A percentile compares a stretch with the other conserved stretches of the same genome.
Evolutionary conservation across 257 asterid genomes (phyloP).

Genomic region (Leonotis leonurus): DNA sequence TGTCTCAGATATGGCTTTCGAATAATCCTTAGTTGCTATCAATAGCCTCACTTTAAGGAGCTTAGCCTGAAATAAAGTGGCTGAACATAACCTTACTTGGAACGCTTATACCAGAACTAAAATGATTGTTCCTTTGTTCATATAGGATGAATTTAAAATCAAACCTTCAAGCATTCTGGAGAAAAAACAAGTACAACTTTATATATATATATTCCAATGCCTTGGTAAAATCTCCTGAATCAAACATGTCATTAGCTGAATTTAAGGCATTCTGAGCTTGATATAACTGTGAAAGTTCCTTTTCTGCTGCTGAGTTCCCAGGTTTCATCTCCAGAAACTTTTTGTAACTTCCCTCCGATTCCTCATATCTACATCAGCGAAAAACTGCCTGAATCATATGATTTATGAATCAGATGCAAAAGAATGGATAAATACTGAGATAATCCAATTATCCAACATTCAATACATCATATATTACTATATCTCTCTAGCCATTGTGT

Average conservation of each 20-base stretch:
- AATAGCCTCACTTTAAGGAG: slow-evolving; percentile 61
- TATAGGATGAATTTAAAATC: slow-evolving; percentile 4
- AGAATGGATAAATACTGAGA: neutral
- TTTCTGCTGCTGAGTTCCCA: slow-evolving; percentile 61
- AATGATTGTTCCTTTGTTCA: neutral
- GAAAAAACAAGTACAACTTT: slow-evolving; percentile 90
- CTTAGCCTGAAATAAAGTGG: slow-evolving; percentile 58
- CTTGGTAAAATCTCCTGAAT: slow-evolving; percentile 57
- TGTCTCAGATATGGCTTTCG: slow-evolving; percentile 71
- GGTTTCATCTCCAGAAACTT: slow-evolving; percentile 74
- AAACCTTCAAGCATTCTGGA: slow-evolving; percentile 83
- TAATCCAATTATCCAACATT: neutral
- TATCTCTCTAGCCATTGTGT: neutral
- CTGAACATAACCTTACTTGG: neutral
- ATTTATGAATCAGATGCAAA: slow-evolving; percentile 23
- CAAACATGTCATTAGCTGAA: slow-evolving; percentile 60
- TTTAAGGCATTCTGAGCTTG: slow-evolving; percentile 70
- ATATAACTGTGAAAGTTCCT: slow-evolving; percentile 75
- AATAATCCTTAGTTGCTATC: slow-evolving; percentile 63
- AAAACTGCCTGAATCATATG: slow-evolving; percentile 39
- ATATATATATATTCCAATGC: slow-evolving; percentile 59
- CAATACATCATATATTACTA: neutral
- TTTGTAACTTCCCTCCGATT: slow-evolving; percentile 72
- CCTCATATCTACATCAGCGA: slow-evolving; percentile 77
- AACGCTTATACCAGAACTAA: neutral